Evolutionary conservation across 352 stramenopile genomes (phyloP).

Genomic region (Thalassiosira hispida): DNA sequence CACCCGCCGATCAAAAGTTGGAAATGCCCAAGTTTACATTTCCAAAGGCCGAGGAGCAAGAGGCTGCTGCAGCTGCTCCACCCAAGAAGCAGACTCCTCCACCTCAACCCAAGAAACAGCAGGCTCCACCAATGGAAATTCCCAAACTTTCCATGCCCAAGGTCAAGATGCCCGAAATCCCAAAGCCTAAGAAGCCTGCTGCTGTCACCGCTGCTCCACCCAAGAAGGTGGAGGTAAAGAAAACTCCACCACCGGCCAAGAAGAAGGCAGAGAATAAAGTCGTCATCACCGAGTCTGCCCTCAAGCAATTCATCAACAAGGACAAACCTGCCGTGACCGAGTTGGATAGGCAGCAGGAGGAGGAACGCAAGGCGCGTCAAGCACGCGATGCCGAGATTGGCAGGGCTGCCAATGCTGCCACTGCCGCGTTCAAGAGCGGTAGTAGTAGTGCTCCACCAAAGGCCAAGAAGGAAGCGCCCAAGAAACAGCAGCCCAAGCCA

Average conservation of each 20-base stretch:
- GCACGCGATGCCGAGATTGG: slow-evolving; percentile 31
- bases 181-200: slow-evolving; percentile 25
- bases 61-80: not conserved
- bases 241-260: slow-evolving; percentile 13
- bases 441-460: slow-evolving; percentile 2
- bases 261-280: slow-evolving; percentile 43
- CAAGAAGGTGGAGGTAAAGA: slow-evolving; percentile 25
- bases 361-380: slow-evolving; percentile 33
- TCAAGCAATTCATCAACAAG: slow-evolving; percentile 59
- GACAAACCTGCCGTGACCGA: slow-evolving; percentile 43
- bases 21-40: slow-evolving; percentile 40
- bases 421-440: slow-evolving; percentile 1
- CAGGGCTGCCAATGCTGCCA: slow-evolving; percentile 3
- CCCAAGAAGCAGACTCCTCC: slow-evolving; percentile 16
- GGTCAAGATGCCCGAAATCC: slow-evolving; percentile 16
- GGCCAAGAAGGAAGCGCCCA: not conserved
- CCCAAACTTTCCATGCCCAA: slow-evolving; percentile 57
- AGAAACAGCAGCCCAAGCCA: not conserved
- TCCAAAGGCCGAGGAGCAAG: slow-evolving; percentile 14
- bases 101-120: not conserved
- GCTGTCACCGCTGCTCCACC: slow-evolving; percentile 5
- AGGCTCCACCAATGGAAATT: slow-evolving; percentile 37
- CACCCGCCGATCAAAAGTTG: slow-evolving; percentile 41
- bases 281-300: slow-evolving; percentile 48
- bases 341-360: slow-evolving; percentile 49